Evolutionary conservation across 345 rosid genomes (phyloP).

Genomic region (Pistacia integerrima): DNA sequence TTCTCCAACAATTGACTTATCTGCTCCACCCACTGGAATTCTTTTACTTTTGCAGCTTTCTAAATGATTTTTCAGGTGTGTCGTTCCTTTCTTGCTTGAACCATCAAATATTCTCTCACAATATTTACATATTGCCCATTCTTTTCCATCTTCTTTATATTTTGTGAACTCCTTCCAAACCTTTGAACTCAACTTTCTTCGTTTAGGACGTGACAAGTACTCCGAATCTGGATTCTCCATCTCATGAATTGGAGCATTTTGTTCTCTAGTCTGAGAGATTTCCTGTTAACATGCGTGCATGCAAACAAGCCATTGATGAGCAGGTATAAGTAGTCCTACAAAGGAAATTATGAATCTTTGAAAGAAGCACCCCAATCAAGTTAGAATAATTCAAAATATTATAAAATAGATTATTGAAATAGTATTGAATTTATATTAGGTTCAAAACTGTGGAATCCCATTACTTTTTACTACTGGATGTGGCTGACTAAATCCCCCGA

Average conservation of each 20-base stretch:
- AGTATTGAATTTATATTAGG: no score
- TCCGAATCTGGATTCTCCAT: background rate
- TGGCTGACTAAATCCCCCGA: no score
- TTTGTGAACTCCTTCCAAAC: background rate
- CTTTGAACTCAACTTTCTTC: background rate
- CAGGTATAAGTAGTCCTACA: no score
- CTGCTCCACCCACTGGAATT: background rate
- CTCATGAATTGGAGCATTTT: background rate
- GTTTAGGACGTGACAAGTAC: background rate
- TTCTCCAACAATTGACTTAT: no score
- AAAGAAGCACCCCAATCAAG: no score
- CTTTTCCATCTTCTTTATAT: background rate
- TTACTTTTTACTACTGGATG: no score
- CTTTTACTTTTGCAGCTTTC: no score
- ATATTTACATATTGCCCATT: background rate
- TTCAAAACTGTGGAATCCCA: no score
- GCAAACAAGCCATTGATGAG: background rate
- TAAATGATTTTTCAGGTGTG: background rate
- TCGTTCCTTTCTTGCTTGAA: background rate
- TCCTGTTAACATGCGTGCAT: background rate
- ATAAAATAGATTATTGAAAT: no score
- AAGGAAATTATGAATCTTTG: no score
- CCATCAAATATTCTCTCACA: background rate
- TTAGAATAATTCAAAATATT: no score
- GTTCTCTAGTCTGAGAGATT: background rate